These are phyloP conservation scores for Combretum micranthum DNA, from an alignment of 345 rosid species.

Conservation along the genomic window DNA sequence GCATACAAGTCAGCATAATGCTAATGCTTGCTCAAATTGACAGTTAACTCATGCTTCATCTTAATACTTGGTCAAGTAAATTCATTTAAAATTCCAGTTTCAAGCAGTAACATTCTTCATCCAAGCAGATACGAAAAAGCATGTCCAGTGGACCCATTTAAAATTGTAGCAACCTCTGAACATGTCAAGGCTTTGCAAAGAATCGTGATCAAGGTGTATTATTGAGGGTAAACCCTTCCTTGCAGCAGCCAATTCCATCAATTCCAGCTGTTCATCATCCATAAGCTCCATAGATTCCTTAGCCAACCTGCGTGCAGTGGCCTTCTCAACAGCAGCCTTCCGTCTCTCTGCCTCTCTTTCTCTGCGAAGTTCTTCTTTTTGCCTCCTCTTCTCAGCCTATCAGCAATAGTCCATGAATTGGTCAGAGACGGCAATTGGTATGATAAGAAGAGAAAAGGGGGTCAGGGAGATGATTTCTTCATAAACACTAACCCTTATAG, in stretches of 20 bases:
- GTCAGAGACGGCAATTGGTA: constrained; percentile 6
- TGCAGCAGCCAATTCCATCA: constrained; percentile 94
- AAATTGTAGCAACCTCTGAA: constrained; percentile 57
- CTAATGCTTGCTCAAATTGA: too few relatives aligned
- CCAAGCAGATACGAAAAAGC: too few relatives aligned
- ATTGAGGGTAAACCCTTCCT: constrained; percentile 72
- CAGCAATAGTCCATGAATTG: constrained; percentile 8
- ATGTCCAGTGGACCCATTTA: background rate
- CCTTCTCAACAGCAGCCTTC: constrained; percentile 88
- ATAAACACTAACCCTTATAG: constrained; percentile 42
- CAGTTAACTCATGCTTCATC: too few relatives aligned
- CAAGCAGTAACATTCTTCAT: too few relatives aligned
- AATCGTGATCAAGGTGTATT: constrained; percentile 71
- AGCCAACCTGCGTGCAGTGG: constrained; percentile 95
- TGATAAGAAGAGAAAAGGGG: constrained; percentile 2
- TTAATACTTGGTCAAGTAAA: too few relatives aligned
- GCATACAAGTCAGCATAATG: too few relatives aligned
- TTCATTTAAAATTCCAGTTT: too few relatives aligned
- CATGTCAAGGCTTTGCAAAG: constrained; percentile 71
- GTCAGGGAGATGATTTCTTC: background rate
- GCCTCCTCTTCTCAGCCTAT: constrained; percentile 85
- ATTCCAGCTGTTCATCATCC: constrained; percentile 97
- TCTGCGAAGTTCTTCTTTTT: constrained; percentile 79
- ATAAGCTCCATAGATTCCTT: constrained; percentile 97
- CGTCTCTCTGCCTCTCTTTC: constrained; percentile 86